Conservation (phyloP, 1,139 yeast species). For the Yamadazyma atmosphaerica region DNA sequence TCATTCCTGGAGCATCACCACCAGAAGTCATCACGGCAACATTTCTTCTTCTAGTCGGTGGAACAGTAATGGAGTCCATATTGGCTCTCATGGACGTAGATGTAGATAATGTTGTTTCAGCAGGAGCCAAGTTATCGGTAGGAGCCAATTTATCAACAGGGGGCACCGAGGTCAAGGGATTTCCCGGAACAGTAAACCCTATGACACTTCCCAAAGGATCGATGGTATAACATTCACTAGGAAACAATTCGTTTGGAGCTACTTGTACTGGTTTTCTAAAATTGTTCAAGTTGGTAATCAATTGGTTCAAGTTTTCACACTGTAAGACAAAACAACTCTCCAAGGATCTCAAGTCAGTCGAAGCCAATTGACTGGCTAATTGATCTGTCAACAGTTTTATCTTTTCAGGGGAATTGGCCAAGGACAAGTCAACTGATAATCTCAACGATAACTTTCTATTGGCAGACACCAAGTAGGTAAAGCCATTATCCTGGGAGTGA, state of each 20-base stretch:
- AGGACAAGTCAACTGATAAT: slow-evolving; percentile 23
- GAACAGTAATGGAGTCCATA: slow-evolving; percentile 6
- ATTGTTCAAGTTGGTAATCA: slow-evolving; percentile 33
- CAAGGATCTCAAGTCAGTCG: slow-evolving; percentile 53
- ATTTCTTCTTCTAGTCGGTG: slow-evolving; percentile 39
- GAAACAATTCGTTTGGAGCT: slow-evolving; percentile 64
- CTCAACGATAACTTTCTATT: slow-evolving; percentile 32
- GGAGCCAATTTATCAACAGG: slow-evolving; percentile 27
- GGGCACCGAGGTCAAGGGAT: slow-evolving; percentile 57
- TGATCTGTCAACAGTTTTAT: slow-evolving; percentile 24
- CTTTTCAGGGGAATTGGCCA: slow-evolving; percentile 28
- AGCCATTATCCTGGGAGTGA: slow-evolving; percentile 22
- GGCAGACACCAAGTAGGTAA: slow-evolving; percentile 32
- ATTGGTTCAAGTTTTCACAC: slow-evolving; percentile 31
- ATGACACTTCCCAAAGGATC: slow-evolving; percentile 69
- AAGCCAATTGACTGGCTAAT: slow-evolving; percentile 26
- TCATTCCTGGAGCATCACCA: slow-evolving; percentile 99
- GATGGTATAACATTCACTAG: slow-evolving; percentile 63
- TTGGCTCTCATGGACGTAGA: slow-evolving; percentile 17
- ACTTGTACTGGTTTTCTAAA: slow-evolving; percentile 32
- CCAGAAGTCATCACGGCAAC: slow-evolving; percentile 98
- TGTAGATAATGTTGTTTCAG: slow-evolving; percentile 14
- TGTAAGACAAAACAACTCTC: slow-evolving; percentile 42
- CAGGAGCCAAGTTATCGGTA: slow-evolving; percentile 10
- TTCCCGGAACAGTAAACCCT: slow-evolving; percentile 63